These are phyloP conservation scores for Lecanoromycetidae sp. DNA, from an alignment of 2,329 filamentous ascomycete genomes.

Conservation along the genomic window DNA sequence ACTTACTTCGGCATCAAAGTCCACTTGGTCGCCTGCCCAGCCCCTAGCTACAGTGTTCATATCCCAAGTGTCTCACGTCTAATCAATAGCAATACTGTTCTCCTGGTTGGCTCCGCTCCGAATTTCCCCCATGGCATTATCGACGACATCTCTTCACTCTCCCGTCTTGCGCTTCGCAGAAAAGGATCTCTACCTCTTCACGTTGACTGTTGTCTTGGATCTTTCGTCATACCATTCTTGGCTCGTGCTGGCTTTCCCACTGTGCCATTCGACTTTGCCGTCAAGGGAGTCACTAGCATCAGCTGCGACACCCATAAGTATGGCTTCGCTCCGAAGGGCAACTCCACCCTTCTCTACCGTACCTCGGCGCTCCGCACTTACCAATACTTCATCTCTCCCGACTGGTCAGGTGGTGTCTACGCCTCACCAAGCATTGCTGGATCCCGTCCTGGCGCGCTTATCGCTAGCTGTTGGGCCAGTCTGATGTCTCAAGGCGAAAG, in stretches of 20 bases:
- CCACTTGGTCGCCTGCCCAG: constrained; percentile 76
- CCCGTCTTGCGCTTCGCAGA: constrained; percentile 65
- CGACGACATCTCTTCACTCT: constrained; percentile 80
- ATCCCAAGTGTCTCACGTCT: constrained; percentile 65
- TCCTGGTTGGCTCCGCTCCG: constrained; percentile 87
- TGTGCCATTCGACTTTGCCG: constrained; percentile 81
- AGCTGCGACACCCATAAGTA: constrained; percentile 98
- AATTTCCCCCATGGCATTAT: constrained; percentile 99
- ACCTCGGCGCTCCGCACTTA: constrained; percentile 64
- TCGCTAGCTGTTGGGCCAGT: constrained; percentile 90
- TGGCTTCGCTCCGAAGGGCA: constrained; percentile 95
- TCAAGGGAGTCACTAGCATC: constrained; percentile 89
- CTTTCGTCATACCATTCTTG: constrained; percentile 85
- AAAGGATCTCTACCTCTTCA: constrained; percentile 63
- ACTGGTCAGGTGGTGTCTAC: constrained; percentile 94
- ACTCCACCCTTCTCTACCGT: constrained; percentile 85
- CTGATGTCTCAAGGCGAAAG: constrained; percentile 78
- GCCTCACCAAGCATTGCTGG: constrained; percentile 86
- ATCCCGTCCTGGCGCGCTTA: constrained; percentile 81
- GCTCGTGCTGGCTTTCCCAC: constrained; percentile 87
- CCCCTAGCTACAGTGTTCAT: constrained; percentile 74
- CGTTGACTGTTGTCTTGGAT: constrained; percentile 94
- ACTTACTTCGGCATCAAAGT: constrained; percentile 96
- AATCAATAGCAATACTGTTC: constrained; percentile 84
- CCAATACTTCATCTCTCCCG: constrained; percentile 91